A percentile compares a stretch with the other conserved stretches of the same genome.
These are phyloP conservation scores for Xylaria sp. DNA, from an alignment of 2,329 filamentous ascomycete genomes.

Conservation along the genomic window DNA sequence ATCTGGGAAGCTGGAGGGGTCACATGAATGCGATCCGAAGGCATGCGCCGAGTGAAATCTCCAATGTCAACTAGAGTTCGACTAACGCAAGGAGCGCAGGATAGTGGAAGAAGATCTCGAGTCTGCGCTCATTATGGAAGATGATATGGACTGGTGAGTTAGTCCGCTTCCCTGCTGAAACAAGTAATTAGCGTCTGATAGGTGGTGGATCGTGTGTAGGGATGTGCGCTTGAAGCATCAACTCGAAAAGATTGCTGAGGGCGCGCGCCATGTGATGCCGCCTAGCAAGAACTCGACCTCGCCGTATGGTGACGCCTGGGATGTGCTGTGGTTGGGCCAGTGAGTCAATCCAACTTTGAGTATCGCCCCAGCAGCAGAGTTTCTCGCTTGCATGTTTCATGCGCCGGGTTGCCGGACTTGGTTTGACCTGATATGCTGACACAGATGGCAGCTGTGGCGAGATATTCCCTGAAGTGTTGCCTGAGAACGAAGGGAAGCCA, in stretches of 20 bases:
- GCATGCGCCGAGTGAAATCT: constrained; percentile 18
- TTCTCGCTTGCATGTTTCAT: not conserved
- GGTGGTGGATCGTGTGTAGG: not conserved
- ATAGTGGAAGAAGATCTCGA: constrained; percentile 51
- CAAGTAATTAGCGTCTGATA: not conserved
- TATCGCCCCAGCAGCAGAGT: not conserved
- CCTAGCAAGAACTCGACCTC: constrained; percentile 35
- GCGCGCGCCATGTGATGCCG: constrained; percentile 49
- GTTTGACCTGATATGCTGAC: not conserved
- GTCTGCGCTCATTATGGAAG: constrained; percentile 54
- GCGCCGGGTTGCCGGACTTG: too few species aligned
- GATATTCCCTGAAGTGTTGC: constrained; percentile 45
- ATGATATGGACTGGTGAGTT: constrained; percentile 44
- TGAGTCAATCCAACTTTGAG: not conserved
- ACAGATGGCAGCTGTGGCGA: constrained; percentile 39
- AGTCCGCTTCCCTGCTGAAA: not conserved
- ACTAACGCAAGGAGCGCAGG: constrained; percentile 25
- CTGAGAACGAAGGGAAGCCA: constrained; percentile 44
- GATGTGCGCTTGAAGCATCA: constrained; percentile 52
- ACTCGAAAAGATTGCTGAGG: constrained; percentile 47
- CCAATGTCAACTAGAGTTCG: not conserved
- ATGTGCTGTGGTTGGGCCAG: constrained; percentile 48
- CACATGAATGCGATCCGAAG: constrained; percentile 54
- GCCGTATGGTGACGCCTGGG: constrained; percentile 46
- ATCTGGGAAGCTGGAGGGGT: constrained; percentile 55